These are phyloP conservation scores for Saccharum hybrid DNA, from an alignment of 202 grass and related monocot genomes.

Conservation along the genomic window DNA sequence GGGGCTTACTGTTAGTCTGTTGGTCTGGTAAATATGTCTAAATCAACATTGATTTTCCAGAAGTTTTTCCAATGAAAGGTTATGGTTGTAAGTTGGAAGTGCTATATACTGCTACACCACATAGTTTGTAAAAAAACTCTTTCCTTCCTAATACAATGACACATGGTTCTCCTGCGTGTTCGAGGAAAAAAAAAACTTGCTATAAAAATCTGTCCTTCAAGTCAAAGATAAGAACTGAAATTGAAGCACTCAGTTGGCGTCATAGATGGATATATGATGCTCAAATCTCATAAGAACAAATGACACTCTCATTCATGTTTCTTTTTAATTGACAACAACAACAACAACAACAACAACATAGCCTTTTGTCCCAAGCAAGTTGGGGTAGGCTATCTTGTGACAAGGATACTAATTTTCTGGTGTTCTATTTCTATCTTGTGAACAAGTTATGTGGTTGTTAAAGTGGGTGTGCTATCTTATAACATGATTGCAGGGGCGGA, in stretches of 20 bases:
- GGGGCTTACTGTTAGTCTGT: background rate
- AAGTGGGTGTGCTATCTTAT: background rate
- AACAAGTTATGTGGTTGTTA: background rate
- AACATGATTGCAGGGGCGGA: background rate
- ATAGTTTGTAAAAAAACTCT: background rate
- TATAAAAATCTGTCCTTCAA: background rate
- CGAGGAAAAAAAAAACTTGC: background rate
- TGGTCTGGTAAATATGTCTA: conserved; percentile 20
- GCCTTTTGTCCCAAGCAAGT: too few species aligned
- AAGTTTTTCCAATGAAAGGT: background rate
- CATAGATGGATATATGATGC: background rate
- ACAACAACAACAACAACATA: too few species aligned
- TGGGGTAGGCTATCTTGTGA: too few species aligned
- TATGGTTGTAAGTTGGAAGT: background rate
- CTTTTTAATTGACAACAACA: background rate
- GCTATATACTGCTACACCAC: background rate
- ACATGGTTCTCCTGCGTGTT: background rate
- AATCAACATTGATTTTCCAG: conserved; percentile 4
- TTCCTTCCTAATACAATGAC: background rate
- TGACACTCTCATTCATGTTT: background rate
- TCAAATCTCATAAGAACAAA: conserved; percentile 31
- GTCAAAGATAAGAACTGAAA: conserved; percentile 26
- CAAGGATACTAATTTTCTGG: background rate
- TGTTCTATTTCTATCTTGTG: background rate
- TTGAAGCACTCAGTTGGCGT: conserved; percentile 1